phyloP scores from a whole-genome alignment of 768 basidiomycete genomes.

The Lepiota brunneoincarnata region DNA sequence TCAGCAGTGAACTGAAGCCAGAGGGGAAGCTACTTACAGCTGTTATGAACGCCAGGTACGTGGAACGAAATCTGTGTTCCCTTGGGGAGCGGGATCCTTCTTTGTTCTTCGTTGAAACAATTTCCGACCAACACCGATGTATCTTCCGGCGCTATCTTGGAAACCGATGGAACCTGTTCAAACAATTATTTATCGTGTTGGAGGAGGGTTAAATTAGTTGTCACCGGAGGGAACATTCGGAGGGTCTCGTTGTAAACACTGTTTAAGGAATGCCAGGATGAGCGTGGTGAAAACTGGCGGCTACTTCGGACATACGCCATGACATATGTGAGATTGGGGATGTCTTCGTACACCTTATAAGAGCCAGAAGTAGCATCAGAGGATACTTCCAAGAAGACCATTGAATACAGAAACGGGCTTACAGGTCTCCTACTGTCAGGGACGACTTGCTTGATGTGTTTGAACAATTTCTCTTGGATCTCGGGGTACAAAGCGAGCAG shows the following conservation, averaged over 20 bases:
- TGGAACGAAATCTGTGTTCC: slow-evolving; percentile 36
- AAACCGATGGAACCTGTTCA: slow-evolving; percentile 35
- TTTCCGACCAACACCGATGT: slow-evolving; percentile 35
- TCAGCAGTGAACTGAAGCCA: neutral
- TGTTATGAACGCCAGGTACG: slow-evolving; percentile 44
- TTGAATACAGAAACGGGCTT: slow-evolving; percentile 7
- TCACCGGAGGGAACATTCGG: slow-evolving; percentile 44
- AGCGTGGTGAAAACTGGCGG: neutral
- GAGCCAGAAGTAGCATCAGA: neutral
- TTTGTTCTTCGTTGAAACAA: slow-evolving; percentile 32
- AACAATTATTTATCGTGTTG: neutral
- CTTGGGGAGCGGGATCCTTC: slow-evolving; percentile 38
- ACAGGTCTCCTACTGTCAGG: slow-evolving; percentile 30
- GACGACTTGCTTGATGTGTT: slow-evolving; percentile 31
- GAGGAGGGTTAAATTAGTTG: slow-evolving; percentile 8
- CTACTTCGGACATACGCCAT: slow-evolving; percentile 30
- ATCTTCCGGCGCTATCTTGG: slow-evolving; percentile 46
- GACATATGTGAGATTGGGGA: slow-evolving; percentile 34
- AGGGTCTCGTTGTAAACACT: slow-evolving; percentile 52
- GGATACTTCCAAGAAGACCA: neutral
- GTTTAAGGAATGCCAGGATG: neutral
- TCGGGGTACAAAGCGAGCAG: slow-evolving; percentile 38
- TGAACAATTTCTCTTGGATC: slow-evolving; percentile 32
- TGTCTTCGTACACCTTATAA: slow-evolving; percentile 37
- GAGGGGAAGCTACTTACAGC: slow-evolving; percentile 32